phyloP scores from a whole-genome alignment of 1,284 basidiomycete species.

The Irpex sp. region DNA sequence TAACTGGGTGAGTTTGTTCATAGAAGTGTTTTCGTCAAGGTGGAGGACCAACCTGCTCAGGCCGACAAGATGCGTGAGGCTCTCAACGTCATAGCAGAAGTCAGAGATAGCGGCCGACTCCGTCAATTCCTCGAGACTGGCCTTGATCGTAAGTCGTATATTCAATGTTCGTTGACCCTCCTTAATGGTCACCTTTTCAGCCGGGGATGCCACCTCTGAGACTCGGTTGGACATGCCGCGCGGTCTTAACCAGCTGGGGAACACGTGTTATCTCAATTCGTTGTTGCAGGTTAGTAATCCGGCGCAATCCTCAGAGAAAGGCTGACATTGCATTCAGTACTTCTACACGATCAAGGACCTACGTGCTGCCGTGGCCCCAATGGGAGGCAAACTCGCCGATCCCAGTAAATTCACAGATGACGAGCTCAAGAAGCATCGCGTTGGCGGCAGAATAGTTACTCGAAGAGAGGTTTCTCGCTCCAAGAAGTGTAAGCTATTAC shows the following conservation, averaged over 20 bases:
- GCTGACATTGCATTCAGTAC: constrained; percentile 49
- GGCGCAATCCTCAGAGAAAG: not conserved
- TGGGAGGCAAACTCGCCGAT: constrained; percentile 54
- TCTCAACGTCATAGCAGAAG: constrained; percentile 64
- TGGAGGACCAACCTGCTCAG: constrained; percentile 67
- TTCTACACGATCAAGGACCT: constrained; percentile 94
- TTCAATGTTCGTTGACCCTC: constrained; percentile 1
- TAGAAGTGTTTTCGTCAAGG: constrained; percentile 33
- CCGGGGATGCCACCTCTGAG: constrained; percentile 53
- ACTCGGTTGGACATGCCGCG: constrained; percentile 70
- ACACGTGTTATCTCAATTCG: constrained; percentile 92
- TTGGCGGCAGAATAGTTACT: constrained; percentile 83
- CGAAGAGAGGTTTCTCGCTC: constrained; percentile 78
- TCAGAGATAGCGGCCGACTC: constrained; percentile 70
- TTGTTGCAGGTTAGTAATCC: constrained; percentile 59
- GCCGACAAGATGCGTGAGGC: constrained; percentile 65
- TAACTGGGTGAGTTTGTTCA: not conserved
- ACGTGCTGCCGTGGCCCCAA: constrained; percentile 67
- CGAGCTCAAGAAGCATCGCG: constrained; percentile 76
- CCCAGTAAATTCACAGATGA: constrained; percentile 75
- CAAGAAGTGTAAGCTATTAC: constrained; percentile 60
- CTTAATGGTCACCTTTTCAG: constrained; percentile 32
- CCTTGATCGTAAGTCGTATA: constrained; percentile 58
- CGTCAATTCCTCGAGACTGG: constrained; percentile 64
- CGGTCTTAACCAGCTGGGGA: constrained; percentile 89